Base-by-base conservation (phyloP, 2,329 filamentous ascomycete species). In the Metarhizium brunneum region DNA sequence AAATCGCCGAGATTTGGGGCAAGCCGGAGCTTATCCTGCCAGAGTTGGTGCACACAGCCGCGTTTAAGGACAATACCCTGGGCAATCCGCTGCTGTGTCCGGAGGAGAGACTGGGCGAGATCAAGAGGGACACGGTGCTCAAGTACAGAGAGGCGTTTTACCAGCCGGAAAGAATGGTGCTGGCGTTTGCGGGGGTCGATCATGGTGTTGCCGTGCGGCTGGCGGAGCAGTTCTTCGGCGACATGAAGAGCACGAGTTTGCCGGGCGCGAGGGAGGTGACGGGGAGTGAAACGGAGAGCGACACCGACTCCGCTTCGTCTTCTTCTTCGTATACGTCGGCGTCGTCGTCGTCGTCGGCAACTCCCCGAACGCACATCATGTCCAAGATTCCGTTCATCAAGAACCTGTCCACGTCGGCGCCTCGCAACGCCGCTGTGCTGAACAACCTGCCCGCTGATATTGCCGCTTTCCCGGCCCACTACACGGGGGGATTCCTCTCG, bases 1-100 rank as follows among this genome's bases (percentile, higher is more conserved):
- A 99, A 74, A 94, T 99, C 69, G 84, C 85, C 29, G 94, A 97
- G 76, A 97, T 99, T 56, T 99, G 94, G 94, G 87, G 87, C 64
- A 97, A 95, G 78, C 92, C 94, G 0, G 92, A 97, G 66, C 81
- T 99, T 55, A 97, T 99, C 63, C 76, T 99, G 58, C 94, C 94
- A 0, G 94, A 99, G 73, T 75, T 99, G 63, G 87, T 97, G 42
- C 94, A 99, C 71, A 94, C 92, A 76, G 91, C 94, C 10, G 94
- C 92, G 2, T 99, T 90, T 74, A 94, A 91, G 76, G 88, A 94
- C 68, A 97, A 99, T 73, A 97, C 94, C 0, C 79, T 99, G 13
- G 94, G 94, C 42, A 95, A 97, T 71, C 94, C 94, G 4, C 71
- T 99, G 61, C 74, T 99, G 52, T 99, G 94, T 68, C 94, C 94